Evolutionary conservation across 2,329 filamentous ascomycete species (phyloP), one percentile per base, ranked within the genome.

Genomic region (Penicillium sp.): DNA sequence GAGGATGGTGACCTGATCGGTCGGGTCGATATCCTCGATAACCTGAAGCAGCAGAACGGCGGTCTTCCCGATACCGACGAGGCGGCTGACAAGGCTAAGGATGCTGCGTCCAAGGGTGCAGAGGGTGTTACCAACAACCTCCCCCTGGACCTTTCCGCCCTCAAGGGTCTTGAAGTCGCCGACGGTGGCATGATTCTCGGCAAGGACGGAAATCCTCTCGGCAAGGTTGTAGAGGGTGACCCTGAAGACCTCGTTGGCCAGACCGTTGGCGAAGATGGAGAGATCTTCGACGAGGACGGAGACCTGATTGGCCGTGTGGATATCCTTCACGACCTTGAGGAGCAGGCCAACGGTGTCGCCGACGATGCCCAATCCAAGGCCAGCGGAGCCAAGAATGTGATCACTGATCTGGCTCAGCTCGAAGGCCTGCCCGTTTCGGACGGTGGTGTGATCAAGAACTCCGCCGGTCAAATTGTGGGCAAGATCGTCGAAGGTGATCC

Each of bases 391-490:
- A 64, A 68, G 36, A 59, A 65, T 12, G 53, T 65, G 12, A 58
- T 68, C 27, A 66, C 63, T 24, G 64, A 66, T 33, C 36, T 70
- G 8, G 58, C 62, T 12, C 61, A 67, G 40, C 60, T 71, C 9
- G 61, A 67, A 12, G 69, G 67, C 8, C 55, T 69, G 4, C 60
- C 67, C 39, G 76, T 81, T 26, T 68, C 77, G 38, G 74, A 77
- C 43, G 77, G 79, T 26, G 80, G 79, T 32, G 64, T 73, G 29
- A 73, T 82, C 54, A 67, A 74, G 55, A 74, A 80, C 37, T 56
- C 66, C 24, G 61, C 67, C 42, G 71, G 69, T 28, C 64, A 71
- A 34, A 55, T 61, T 26, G 53, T 72, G 4, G 71, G 69, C 26
- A 61, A 63, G 27, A 62, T 73, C 34, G 64, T 67, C n/a, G 70